Percentiles rank a stretch among this genome's conserved stretches.
Conservation (phyloP, 176 grass and related monocot genomes). For the Stipa capillata region DNA sequence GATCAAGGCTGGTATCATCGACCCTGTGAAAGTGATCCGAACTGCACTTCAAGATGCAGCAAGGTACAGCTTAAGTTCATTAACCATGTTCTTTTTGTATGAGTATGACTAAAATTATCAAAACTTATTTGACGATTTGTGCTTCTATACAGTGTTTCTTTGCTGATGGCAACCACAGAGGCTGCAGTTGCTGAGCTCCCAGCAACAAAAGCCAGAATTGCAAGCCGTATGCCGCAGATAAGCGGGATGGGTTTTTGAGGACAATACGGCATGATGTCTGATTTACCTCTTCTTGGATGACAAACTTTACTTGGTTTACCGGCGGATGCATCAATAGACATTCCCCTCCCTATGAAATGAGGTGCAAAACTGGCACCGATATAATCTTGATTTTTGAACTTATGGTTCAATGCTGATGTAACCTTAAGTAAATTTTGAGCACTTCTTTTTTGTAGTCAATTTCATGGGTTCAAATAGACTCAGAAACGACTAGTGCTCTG, state of each 20-base stretch:
- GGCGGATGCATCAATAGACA: background rate
- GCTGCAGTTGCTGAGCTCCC: constrained; percentile 61
- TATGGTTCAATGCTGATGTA: background rate
- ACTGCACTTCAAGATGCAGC: constrained; percentile 80
- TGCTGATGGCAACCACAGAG: constrained; percentile 78
- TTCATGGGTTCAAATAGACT: background rate
- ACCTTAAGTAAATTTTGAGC: background rate
- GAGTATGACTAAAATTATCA: background rate
- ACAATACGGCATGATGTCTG: background rate
- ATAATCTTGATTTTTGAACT: background rate
- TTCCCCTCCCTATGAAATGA: background rate
- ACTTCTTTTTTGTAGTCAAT: background rate
- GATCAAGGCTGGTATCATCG: constrained; percentile 85
- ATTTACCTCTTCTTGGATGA: background rate
- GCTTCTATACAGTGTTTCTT: constrained; percentile 53
- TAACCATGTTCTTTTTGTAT: background rate
- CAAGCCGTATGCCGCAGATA: constrained; percentile 61
- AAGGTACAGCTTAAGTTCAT: constrained; percentile 36
- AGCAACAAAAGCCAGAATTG: constrained; percentile 40
- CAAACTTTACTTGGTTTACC: background rate
- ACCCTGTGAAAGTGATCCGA: constrained; percentile 86
- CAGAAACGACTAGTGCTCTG: background rate
- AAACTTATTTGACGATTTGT: background rate
- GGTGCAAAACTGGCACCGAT: background rate
- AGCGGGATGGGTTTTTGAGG: constrained; percentile 51